Evolutionary conservation across 495 filamentous ascomycete species (phyloP).

Genomic region (Aspergillus incahuasiensis): DNA sequence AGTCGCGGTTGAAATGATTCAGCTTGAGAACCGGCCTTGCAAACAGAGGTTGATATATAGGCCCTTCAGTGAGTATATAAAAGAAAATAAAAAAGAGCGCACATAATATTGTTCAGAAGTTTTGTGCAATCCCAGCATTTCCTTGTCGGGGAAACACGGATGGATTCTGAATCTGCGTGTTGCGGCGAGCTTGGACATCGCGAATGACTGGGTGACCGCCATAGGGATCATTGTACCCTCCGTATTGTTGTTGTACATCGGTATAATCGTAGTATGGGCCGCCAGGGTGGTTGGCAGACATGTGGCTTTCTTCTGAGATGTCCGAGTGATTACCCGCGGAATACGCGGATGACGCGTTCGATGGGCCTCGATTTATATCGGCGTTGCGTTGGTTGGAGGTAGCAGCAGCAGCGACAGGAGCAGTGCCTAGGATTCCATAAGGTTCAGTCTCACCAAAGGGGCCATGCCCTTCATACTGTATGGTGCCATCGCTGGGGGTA

Average conservation of each 20-base stretch:
- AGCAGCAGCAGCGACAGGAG: constrained; percentile 49
- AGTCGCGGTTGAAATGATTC: too few relatives aligned
- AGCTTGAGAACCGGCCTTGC: not conserved
- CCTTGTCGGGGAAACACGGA: constrained; percentile 80
- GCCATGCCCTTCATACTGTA: constrained; percentile 60
- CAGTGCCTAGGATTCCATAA: constrained; percentile 68
- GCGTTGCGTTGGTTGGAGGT: constrained; percentile 43
- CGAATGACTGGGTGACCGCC: constrained; percentile 76
- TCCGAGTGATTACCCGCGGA: constrained; percentile 80
- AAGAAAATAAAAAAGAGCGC: not conserved
- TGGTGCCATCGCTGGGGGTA: constrained; percentile 64
- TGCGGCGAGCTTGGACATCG: constrained; percentile 86
- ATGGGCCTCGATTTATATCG: constrained; percentile 82
- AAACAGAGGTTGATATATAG: not conserved
- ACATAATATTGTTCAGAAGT: constrained; percentile 59
- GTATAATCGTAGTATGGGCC: constrained; percentile 52
- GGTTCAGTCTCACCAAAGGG: constrained; percentile 67
- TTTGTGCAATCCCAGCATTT: constrained; percentile 95
- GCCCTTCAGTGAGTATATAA: constrained; percentile 1
- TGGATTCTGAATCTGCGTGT: constrained; percentile 90
- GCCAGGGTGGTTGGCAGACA: constrained; percentile 44
- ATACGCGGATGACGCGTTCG: constrained; percentile 95
- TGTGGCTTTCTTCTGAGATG: constrained; percentile 67
- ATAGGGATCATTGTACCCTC: constrained; percentile 53
- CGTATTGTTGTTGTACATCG: constrained; percentile 49